Base-by-base conservation (phyloP, 73 alveolate genomes). In the Tetrahymena borealis region DNA sequence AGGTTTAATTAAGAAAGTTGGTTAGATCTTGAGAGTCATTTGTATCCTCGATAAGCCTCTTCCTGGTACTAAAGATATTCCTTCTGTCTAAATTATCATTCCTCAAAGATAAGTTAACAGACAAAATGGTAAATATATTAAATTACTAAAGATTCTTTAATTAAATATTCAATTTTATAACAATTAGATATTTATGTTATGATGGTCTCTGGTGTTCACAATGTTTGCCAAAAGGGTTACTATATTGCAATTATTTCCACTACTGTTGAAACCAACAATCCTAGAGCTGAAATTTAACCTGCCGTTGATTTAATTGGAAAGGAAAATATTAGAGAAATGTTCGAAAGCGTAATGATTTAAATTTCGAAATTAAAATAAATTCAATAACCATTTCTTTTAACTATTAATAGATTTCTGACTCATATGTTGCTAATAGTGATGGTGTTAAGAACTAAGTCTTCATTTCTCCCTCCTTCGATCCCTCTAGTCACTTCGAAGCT, bases 21-120 rank as follows among this genome's bases (percentile, higher is more conserved):
- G 99, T 20, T 97, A 96, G 94, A 97, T 97, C n/a, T 96, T 99
- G 91, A 95, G 99, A 78, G 97, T 98, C 79, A 98, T 99, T 93
- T 97, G 99, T 96, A 96, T 99, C 43, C 97, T 98, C 85, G 97
- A 98, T 92, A 99, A 98, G 91, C 99, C 99, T 35, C 97, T 99
- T 91, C 99, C 99, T 32, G 95, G 95, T 92, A 98, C 99, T 24
- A 96, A 97, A 90, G 97, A 98, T 90, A 95, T 95, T 39, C 96
- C 99, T 91, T 98, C 99, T 10, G 97, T 98, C 85, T 98, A 99
- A 95, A 97, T 99, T 92, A 98, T 99, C 92, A 78, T 99, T 78
- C 99, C 99, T 11, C 98, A 98, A 91, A 97, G 96, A 94, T 99
- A 99, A 96, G 95, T 93, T 15, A 96, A 97, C 39, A 92, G 98